These are phyloP conservation scores for Panellus pusillus DNA, from an alignment of 768 basidiomycete genomes.

Conservation along the genomic window DNA sequence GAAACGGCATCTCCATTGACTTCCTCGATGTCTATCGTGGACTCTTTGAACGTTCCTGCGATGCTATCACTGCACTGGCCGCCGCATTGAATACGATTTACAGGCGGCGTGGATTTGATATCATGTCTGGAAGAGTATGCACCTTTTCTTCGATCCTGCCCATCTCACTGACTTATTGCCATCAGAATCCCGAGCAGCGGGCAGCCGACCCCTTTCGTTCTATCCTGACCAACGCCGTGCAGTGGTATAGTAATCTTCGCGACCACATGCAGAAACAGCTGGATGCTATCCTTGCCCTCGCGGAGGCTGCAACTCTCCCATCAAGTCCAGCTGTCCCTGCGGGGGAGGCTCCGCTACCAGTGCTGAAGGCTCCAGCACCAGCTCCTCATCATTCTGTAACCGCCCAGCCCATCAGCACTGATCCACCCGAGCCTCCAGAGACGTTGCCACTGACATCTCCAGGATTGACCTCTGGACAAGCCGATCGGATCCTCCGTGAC, in stretches of 20 bases:
- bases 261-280: slow-evolving; percentile 18
- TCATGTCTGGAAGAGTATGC: no score
- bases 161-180: neutral
- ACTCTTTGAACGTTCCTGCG: no score
- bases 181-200: neutral
- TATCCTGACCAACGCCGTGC: slow-evolving; percentile 25
- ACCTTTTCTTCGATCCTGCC: no score
- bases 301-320: neutral
- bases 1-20: no score
- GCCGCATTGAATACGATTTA: no score
- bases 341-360: no score
- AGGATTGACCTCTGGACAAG: neutral
- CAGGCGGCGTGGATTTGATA: no score
- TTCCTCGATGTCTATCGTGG: no score
- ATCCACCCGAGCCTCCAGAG: neutral
- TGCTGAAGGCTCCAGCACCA: no score
- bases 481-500: slow-evolving; percentile 26
- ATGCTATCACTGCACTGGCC: no score
- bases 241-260: slow-evolving; percentile 30
- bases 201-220: slow-evolving; percentile 32
- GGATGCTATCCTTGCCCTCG: slow-evolving; percentile 6
- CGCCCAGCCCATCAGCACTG: no score
- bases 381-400: no score
- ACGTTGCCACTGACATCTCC: neutral
- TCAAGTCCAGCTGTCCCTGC: neutral